Conservation (phyloP, 257 asterid species). For the Cinchona pubescens region DNA sequence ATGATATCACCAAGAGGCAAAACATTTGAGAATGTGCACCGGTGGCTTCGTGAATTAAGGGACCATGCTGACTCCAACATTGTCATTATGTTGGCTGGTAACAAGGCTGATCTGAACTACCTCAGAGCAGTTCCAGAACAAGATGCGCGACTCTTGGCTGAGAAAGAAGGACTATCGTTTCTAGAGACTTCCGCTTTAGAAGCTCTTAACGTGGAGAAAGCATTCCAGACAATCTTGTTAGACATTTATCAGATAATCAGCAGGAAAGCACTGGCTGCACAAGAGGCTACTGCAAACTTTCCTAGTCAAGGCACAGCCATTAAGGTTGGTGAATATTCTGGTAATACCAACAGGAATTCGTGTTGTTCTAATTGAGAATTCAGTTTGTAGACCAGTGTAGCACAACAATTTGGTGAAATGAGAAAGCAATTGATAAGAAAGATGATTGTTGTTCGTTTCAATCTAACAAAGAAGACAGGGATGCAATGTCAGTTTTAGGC, state of each 20-base stretch:
- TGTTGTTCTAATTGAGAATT: constrained; percentile 35
- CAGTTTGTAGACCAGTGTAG: background rate
- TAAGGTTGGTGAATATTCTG: constrained; percentile 35
- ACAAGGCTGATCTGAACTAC: constrained; percentile 42
- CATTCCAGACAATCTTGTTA: constrained; percentile 42
- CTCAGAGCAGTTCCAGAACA: constrained; percentile 40
- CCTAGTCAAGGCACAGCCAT: constrained; percentile 47
- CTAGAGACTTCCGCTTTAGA: constrained; percentile 46
- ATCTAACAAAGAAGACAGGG: background rate
- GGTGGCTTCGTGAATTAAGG: constrained; percentile 48
- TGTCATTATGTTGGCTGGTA: constrained; percentile 49
- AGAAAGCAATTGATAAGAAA: background rate
- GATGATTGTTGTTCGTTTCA: background rate
- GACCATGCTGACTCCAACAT: constrained; percentile 54
- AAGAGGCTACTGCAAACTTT: constrained; percentile 35
- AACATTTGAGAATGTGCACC: constrained; percentile 41
- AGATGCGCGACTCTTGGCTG: constrained; percentile 40
- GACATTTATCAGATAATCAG: constrained; percentile 45
- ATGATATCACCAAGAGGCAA: constrained; percentile 47
- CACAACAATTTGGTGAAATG: background rate
- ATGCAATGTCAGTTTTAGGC: background rate
- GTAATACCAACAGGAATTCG: constrained; percentile 21
- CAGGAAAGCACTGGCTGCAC: constrained; percentile 45
- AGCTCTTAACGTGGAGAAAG: constrained; percentile 44
- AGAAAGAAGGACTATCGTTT: constrained; percentile 49